Base-by-base conservation (phyloP, 768 basidiomycete species). In the Termitomyces sp. region DNA sequence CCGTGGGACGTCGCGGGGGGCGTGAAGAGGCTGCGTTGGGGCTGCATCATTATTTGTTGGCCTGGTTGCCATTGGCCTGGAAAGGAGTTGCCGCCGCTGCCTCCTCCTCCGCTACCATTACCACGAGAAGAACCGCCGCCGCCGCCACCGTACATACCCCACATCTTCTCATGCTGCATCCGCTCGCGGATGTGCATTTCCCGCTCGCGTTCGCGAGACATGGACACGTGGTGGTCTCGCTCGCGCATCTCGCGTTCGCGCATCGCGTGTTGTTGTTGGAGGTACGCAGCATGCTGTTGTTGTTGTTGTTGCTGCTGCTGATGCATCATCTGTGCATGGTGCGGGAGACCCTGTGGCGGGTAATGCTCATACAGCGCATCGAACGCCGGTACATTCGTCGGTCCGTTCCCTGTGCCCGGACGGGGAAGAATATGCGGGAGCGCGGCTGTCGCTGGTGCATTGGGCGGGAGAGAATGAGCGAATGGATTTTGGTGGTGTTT, bases 1-100 rank as follows among this genome's bases (percentile, higher is more conserved):
- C 73, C 73, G 62, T 81, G 80, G 22, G 78, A 70, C 12, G 71
- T 68, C 7, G 76, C 72, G 22, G 82, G 77, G 40, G 81, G 78
- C 4, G 81, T 79, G 65, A 80, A 75, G 56, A 80, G 70, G 51
- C 67, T 63, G 2, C 74, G 71, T 40, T 77, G 78, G 0, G 74
- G 65, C n/a, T 71, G 73, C 15, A 67, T 54, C 62, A 68, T 66
- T 63, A 65, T 65, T 28, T 63, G 36, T 52, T 67, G 49, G 63
- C 62, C 63, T 16, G 65, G 65, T 7, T 33, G 49, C 38, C 48
- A 57, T 4, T 65, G 62, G 45, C 28, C 36, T 0, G 35, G 20
- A 53, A 53, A 53, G 18, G 52, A 8, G 2, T 35, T n/a, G 0
- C 32, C 18, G 9, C 42, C 18, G 4, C 22, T 8, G 3, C 28